A percentile compares a stretch with the other conserved stretches of the same genome.
phyloP scores from a whole-genome alignment of 2,329 filamentous ascomycete genomes.

The Penicillium occitanis region DNA sequence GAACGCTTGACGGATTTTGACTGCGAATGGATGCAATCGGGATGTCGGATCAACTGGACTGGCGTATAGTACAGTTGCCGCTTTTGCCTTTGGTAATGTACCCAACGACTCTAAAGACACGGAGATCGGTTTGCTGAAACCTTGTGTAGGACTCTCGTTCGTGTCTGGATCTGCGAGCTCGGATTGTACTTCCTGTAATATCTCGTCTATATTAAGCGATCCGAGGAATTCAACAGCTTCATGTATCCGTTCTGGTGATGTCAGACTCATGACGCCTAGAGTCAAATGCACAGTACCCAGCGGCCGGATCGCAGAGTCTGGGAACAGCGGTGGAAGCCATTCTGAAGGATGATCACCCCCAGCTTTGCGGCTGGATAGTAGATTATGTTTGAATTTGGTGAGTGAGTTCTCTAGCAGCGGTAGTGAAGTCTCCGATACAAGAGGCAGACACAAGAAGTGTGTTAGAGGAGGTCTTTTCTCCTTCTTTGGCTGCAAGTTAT shows the following conservation, averaged over 20 bases:
- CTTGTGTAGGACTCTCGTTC: conserved; percentile 22
- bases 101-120: conserved; percentile 46
- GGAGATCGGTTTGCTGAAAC: conserved; percentile 38
- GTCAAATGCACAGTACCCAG: conserved; percentile 82
- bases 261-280: conserved; percentile 78
- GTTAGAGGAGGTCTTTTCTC: conserved; percentile 40
- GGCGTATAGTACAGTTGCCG: conserved; percentile 44
- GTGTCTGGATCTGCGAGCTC: neutral
- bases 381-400: conserved; percentile 60
- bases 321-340: conserved; percentile 49
- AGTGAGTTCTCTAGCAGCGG: conserved; percentile 66
- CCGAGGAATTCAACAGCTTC: conserved; percentile 49
- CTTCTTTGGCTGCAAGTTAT: conserved; percentile 10
- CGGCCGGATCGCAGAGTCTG: conserved; percentile 68
- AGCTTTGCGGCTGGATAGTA: conserved; percentile 33
- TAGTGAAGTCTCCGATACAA: conserved; percentile 62
- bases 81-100: conserved; percentile 38
- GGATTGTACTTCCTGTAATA: conserved; percentile 38
- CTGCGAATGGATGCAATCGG: conserved; percentile 44
- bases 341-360: conserved; percentile 20
- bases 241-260: conserved; percentile 50
- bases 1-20: conserved; percentile 44
- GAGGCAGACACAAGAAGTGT: conserved; percentile 54
- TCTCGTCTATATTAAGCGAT: conserved; percentile 44
- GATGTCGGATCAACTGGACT: conserved; percentile 40